Base-by-base conservation (phyloP, 2,329 filamentous ascomycete species). In the Pseudopyrenochaeta lycopersici region DNA sequence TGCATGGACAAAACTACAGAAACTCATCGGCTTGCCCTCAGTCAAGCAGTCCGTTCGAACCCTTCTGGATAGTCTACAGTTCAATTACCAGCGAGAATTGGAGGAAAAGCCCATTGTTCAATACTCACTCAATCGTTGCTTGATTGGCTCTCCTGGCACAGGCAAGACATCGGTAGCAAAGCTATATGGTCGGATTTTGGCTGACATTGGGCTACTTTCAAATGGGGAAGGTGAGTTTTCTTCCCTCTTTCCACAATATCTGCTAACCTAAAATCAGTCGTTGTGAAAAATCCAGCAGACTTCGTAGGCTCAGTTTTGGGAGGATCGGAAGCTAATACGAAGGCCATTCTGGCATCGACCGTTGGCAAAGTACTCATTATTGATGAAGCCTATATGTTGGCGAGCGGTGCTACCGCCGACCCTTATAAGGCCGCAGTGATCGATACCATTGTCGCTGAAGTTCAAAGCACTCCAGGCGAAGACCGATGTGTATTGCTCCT, bases 111-210 rank as follows among this genome's bases (percentile, higher is more conserved):
- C 82, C 0, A 68, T 81, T 0, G 76, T 92, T 0, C 75, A 87
- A 47, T 86, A 85, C 46, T 85, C 82, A 0, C 77, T 92, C 0
- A 92, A 92, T 68, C 80, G 82, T 7, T 84, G 91, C 1, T 91
- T 93, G 49, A 67, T 92, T 0, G 90, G 90, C 0, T 84, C 81
- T 1, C 90, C 90, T 0, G 90, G 90, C 0, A 93, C 90, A 0
- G 90, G 90, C 0, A 93, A 92, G 63, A 92, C 90, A 0, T 88
- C 88, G 0, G 86, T 93, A 0, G 90, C 88, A 0, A 91, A 90
- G 67, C 73, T 91, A 0, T 92, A 92, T 59, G 90, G 88, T 0
- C 75, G 81, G 33, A 88, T 93, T 1, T 77, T 93, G 1, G 86
- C 83, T 0, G 85, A 90, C 49, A 72, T 93, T 4, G 89, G 89